Conservation (phyloP, 1,284 basidiomycete genomes). For the Leccinum cinnamomeum region DNA sequence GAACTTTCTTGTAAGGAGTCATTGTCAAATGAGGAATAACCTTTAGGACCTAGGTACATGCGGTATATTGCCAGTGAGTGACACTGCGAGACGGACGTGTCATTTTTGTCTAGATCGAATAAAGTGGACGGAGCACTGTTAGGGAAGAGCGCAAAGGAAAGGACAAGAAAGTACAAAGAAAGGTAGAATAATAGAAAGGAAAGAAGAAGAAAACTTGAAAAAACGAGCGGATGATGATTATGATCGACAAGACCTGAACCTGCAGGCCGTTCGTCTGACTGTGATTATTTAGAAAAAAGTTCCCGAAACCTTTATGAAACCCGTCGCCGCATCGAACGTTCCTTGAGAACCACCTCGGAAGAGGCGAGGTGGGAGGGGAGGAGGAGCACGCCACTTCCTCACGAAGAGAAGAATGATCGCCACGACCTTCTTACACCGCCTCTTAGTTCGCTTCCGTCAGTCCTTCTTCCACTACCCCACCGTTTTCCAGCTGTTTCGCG, state of each 20-base stretch:
- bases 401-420: slow-evolving; percentile 1
- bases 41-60: too few relatives aligned
- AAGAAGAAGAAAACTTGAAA: not conserved
- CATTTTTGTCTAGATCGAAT: not conserved
- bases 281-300: not conserved
- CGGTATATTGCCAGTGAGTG: not conserved
- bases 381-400: slow-evolving; percentile 22
- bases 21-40: not conserved
- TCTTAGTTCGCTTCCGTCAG: slow-evolving; percentile 17
- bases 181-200: too few relatives aligned
- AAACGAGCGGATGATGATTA: not conserved
- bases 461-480: slow-evolving; percentile 11
- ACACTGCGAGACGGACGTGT: not conserved
- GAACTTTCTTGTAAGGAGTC: not conserved
- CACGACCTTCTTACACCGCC: slow-evolving; percentile 15
- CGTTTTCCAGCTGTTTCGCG: slow-evolving; percentile 10
- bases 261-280: not conserved
- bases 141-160: too few relatives aligned
- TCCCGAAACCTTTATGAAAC: not conserved
- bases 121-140: too few relatives aligned
- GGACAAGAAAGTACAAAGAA: too few relatives aligned
- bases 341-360: not conserved
- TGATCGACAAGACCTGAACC: not conserved
- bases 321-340: not conserved
- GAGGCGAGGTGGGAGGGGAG: not conserved